Percentiles rank a stretch among this genome's conserved stretches.
phyloP scores from a whole-genome alignment of 768 basidiomycete species.

The Mycena latifolia region DNA sequence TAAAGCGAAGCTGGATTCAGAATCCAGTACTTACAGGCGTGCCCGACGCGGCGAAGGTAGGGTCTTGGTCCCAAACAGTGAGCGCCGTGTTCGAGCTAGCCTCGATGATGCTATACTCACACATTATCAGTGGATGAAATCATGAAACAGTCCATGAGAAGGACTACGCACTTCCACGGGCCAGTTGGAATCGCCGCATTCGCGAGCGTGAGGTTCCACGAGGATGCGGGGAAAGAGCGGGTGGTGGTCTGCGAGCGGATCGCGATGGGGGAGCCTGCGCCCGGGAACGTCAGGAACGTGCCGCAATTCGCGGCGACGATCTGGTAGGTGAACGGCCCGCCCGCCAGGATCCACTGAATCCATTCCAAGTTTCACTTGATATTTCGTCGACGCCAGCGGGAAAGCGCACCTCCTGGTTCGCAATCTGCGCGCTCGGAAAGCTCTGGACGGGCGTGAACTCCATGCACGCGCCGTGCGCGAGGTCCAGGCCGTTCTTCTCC shows the following conservation, averaged over 20 bases:
- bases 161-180: slow-evolving; percentile 4
- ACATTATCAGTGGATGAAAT: background rate
- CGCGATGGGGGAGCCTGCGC: slow-evolving; percentile 15
- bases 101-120: background rate
- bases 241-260: slow-evolving; percentile 15
- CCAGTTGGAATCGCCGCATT: slow-evolving; percentile 1
- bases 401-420: background rate
- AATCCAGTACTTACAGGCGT: background rate
- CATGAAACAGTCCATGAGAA: background rate
- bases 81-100: background rate
- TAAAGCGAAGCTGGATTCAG: too few species aligned
- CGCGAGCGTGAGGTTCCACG: slow-evolving; percentile 2
- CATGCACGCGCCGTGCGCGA: slow-evolving; percentile 4
- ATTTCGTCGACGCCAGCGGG: background rate
- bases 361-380: too few species aligned
- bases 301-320: slow-evolving; percentile 12
- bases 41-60: background rate
- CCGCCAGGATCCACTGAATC: background rate
- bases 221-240: slow-evolving; percentile 1
- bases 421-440: background rate
- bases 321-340: background rate
- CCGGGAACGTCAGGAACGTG: slow-evolving; percentile 12
- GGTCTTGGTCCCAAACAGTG: background rate
- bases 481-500: slow-evolving; percentile 9
- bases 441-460: slow-evolving; percentile 9